phyloP scores from a whole-genome alignment of 1,284 basidiomycete genomes.

The Naganishia albida region DNA sequence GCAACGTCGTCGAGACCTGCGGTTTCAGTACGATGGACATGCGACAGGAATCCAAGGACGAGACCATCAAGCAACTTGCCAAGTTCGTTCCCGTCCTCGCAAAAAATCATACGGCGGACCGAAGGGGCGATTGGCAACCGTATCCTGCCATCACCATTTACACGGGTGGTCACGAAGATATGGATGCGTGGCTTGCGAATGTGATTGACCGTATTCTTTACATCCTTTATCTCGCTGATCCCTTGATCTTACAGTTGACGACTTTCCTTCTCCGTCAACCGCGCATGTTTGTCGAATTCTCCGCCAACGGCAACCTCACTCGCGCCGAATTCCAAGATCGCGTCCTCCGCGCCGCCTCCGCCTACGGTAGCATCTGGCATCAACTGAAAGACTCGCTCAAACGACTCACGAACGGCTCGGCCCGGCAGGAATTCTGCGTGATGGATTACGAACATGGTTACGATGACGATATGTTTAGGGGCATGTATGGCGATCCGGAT shows the following conservation, averaged over 20 bases:
- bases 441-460: not conserved
- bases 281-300: not conserved
- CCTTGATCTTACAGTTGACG: not conserved
- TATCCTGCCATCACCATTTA: not conserved
- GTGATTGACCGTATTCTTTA: not conserved
- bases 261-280: not conserved
- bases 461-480: not conserved
- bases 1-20: not conserved
- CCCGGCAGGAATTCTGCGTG: not conserved
- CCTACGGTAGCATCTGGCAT: conserved; percentile 4
- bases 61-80: not conserved
- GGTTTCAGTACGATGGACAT: not conserved
- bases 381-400: not conserved
- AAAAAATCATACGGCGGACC: too few species aligned
- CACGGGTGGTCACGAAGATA: not conserved
- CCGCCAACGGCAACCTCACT: not conserved
- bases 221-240: not conserved
- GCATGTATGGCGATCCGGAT: conserved; percentile 36
- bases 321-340: conserved; percentile 1
- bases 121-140: not conserved
- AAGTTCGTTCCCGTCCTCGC: too few species aligned
- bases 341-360: not conserved
- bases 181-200: not conserved
- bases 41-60: not conserved
- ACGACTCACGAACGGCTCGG: too few species aligned